Percentiles rank a stretch among this genome's conserved stretches.
These are phyloP conservation scores for Monocercomonoides exilis DNA, from an alignment of 78 protist genomes.

Conservation along the genomic window DNA sequence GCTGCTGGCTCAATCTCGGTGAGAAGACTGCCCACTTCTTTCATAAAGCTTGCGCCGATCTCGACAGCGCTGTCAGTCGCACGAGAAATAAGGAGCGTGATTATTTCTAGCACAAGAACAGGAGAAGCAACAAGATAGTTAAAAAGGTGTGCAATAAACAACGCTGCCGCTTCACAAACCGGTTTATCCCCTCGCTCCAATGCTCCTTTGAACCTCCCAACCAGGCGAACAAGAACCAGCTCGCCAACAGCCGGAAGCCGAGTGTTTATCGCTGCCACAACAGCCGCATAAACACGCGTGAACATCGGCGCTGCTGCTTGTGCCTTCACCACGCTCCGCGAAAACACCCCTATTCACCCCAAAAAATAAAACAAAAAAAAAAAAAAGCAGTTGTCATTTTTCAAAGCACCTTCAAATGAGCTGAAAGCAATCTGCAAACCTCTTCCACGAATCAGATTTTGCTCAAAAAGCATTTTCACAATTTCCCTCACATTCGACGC, in stretches of 20 bases:
- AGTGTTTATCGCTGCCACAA: constrained; percentile 83
- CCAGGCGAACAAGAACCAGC: constrained; percentile 64
- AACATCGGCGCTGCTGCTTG: constrained; percentile 78
- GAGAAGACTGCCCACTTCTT: constrained; percentile 64
- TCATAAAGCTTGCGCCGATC: constrained; percentile 61
- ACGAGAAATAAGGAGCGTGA: constrained; percentile 66
- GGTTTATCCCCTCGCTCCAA: constrained; percentile 70
- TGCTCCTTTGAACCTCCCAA: constrained; percentile 54
- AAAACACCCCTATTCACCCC: neutral
- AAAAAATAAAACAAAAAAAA: no score
- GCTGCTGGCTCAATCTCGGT: constrained; percentile 29
- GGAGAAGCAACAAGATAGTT: constrained; percentile 83
- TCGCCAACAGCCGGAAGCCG: constrained; percentile 88
- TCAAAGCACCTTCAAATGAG: neutral
- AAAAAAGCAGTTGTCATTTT: neutral
- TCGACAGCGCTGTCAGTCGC: constrained; percentile 90
- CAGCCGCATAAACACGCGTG: constrained; percentile 87
- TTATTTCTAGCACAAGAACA: constrained; percentile 61
- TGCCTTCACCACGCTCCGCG: constrained; percentile 25
- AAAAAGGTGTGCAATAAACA: constrained; percentile 84
- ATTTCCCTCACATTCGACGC: constrained; percentile 61
- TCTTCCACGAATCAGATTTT: constrained; percentile 88
- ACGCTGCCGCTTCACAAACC: constrained; percentile 1
- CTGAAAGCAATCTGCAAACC: constrained; percentile 69
- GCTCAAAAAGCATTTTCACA: constrained; percentile 72